These are phyloP conservation scores for Thymus mandschuricus DNA, from an alignment of 257 asterid species.

Conservation along the genomic window DNA sequence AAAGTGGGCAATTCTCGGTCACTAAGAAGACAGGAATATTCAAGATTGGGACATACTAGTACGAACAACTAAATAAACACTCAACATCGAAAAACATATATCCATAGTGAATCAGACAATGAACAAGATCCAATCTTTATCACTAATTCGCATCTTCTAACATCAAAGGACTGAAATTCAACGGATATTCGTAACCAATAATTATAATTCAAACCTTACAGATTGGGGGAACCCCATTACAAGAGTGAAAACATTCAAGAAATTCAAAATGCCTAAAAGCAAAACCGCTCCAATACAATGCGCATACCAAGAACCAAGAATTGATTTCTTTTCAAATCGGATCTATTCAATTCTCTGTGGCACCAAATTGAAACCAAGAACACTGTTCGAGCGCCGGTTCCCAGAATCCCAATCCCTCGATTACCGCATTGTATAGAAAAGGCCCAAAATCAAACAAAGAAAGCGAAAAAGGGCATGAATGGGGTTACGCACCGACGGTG, in stretches of 20 bases:
- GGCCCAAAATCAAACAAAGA: neutral
- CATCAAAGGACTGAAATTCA: neutral
- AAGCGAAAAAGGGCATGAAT: neutral
- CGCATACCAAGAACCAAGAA: constrained; percentile 10
- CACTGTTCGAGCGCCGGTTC: neutral
- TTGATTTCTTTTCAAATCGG: neutral
- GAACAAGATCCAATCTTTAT: constrained; percentile 16
- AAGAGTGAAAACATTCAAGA: neutral
- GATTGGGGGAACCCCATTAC: neutral
- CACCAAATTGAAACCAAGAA: neutral
- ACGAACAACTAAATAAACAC: neutral
- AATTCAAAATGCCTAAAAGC: neutral
- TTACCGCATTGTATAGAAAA: neutral
- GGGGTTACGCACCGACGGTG: constrained; percentile 60
- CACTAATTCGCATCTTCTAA: neutral
- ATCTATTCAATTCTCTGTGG: neutral
- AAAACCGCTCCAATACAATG: neutral
- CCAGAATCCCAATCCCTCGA: neutral
- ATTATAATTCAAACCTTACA: neutral
- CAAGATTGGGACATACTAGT: neutral
- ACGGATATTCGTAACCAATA: neutral
- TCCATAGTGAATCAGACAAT: neutral
- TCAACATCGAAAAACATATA: neutral
- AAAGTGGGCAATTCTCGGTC: neutral
- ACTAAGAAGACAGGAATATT: neutral